Evolutionary conservation across 2,329 filamentous ascomycete genomes (phyloP), one percentile per base, ranked within the genome.

Genomic region (Penicillium sp.): DNA sequence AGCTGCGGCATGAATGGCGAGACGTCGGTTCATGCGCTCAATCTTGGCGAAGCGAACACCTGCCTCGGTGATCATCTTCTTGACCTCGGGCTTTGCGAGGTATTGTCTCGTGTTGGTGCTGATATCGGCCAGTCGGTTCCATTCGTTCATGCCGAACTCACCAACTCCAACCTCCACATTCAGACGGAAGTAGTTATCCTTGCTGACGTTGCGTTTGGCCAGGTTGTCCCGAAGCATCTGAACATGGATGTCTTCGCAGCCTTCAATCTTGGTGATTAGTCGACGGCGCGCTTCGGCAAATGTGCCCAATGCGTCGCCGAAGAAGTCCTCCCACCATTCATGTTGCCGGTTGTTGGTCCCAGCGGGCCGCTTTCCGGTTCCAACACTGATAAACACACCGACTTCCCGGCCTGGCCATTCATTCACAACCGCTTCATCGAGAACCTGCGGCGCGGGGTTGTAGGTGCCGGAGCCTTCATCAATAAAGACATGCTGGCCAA

Each of bases 121-220:
- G 75, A 99, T 97, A 49, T 97, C 93, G 24, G 90, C 88, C n/a
- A 97, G 78, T 3, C 92, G 86, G 66, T 91, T 85, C 94, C 94
- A 99, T 71, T 97, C 94, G 70, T 97, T 99, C 92, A 99, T 97
- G 48, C 90, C 93, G 71, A 97, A 97, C 69, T 97, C 94, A 49
- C 93, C 92, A 3, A 97, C 92, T 1, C 93, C 94, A 14, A 96
- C 87, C 69, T 97, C 92, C 39, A 97, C 94, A 61, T 99, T 99
- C n/a, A 97, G 80, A 7, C 94, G 89, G 72, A 92, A 96, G 77
- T 99, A 99, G 71, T 95, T 91, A 55, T 97, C 92, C 48, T 85
- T 83, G 65, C 89, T 92, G 56, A 97, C 90, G 24, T 88, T 86
- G 32, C 92, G 86, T 71, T 87, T 89, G 6, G 84, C 77, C 21